Evolutionary conservation across 805 yeast genomes (phyloP), one percentile per base, ranked within the genome.

Genomic region (Candida pini): DNA sequence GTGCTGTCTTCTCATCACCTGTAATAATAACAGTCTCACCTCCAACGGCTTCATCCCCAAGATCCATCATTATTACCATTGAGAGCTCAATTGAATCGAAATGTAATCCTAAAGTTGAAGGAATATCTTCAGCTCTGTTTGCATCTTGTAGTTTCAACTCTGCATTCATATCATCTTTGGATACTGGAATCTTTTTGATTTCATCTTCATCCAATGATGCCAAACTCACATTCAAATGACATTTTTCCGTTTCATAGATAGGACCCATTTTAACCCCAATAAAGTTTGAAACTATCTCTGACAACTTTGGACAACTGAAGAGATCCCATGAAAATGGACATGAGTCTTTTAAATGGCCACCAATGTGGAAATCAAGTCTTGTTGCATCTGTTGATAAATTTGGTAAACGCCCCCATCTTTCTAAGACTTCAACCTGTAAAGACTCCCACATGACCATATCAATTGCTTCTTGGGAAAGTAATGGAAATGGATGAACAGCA

Each of bases 401-500:
- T n/a, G 59, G 56, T 12, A 50, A 41, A 34, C 76, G 56, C 13
- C 66, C 74, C 43, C 58, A 60, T 26, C 60, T 56, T 36, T 58
- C 35, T 31, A 71, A 62, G 6, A 55, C 43, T 20, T 68, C 68
- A 40, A 65, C 64, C 18, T 49, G 47, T 43, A 72, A 60, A 20
- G 69, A 45, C 45, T 73, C 79, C 47, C 64, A 63, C 46, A 68
- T 42, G 73, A 74, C 68, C 39, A 73, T 65, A 19, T 63, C 62
- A 34, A 72, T 54, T 1, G 79, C 78, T 43, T 73, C 79, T 26
- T 68, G 66, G 2, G 76, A 69, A 53, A 73, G 70, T 25, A 73
- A 51, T 5, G 76, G 76, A 51, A 73, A 73, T 3, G 80, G 76
- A 36, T 66, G 74, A 28, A 68, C 60, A 17, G 71, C 76, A n/a